Percentiles rank a stretch among this genome's conserved stretches.
Conservation (phyloP, 768 basidiomycete species). For the Tricholoma terreum region DNA sequence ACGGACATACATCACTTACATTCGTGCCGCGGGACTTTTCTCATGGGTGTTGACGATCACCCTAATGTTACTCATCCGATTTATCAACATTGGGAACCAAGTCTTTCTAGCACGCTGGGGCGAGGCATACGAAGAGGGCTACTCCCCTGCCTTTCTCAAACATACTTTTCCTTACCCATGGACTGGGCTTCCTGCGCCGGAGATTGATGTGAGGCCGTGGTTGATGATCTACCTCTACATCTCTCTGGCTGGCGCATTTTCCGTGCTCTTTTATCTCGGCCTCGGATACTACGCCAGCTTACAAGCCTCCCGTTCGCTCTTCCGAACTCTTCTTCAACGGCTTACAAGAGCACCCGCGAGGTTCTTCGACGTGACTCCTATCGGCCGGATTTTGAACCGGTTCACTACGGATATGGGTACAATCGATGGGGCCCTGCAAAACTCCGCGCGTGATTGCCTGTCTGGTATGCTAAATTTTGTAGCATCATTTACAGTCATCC, state of each 20-base stretch:
- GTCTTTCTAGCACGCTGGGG: constrained; percentile 71
- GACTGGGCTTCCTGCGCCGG: constrained; percentile 54
- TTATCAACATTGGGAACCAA: constrained; percentile 56
- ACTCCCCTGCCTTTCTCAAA: constrained; percentile 12
- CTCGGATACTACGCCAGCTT: constrained; percentile 69
- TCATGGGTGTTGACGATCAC: constrained; percentile 53
- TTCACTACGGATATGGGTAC: constrained; percentile 77
- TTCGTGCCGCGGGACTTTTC: constrained; percentile 55
- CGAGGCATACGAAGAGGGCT: constrained; percentile 52
- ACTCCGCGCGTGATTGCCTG: constrained; percentile 52
- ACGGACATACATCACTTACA: constrained; percentile 60
- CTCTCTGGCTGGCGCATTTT: constrained; percentile 53
- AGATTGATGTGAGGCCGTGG: constrained; percentile 62
- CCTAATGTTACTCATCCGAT: constrained; percentile 52
- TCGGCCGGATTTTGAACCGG: constrained; percentile 76
- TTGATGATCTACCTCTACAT: constrained; percentile 61
- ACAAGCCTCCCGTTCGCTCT: constrained; percentile 61
- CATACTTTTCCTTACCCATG: constrained; percentile 33
- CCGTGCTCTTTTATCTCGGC: constrained; percentile 51
- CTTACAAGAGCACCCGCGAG: constrained; percentile 62
- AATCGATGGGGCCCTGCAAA: constrained; percentile 62
- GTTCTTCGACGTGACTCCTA: constrained; percentile 73
- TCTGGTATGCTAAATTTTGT: constrained; percentile 58
- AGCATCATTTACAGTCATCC: constrained; percentile 61
- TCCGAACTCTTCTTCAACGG: constrained; percentile 49